phyloP scores from a whole-genome alignment of 352 stramenopile species.

The Phytophthora megakarya region DNA sequence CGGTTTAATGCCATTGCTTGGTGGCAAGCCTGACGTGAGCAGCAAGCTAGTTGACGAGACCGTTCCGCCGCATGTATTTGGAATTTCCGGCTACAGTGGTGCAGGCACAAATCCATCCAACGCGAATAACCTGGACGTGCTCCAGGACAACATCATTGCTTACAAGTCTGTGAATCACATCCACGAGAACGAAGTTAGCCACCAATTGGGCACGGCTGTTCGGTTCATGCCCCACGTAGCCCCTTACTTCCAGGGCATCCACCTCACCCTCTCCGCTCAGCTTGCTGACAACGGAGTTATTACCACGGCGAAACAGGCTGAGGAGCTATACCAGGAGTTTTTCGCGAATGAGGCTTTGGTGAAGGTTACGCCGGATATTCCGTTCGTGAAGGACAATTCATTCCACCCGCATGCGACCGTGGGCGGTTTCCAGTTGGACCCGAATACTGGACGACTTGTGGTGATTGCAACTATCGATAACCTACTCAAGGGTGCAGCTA shows the following conservation, averaged over 20 bases:
- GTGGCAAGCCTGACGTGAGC: constrained; percentile 59
- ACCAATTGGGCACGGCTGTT: constrained; percentile 80
- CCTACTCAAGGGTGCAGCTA: constrained; percentile 93
- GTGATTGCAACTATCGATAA: constrained; percentile 94
- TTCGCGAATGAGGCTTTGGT: constrained; percentile 89
- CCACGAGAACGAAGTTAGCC: constrained; percentile 86
- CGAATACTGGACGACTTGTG: constrained; percentile 83
- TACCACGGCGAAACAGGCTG: constrained; percentile 69
- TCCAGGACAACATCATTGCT: constrained; percentile 88
- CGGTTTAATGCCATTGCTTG: constrained; percentile 79
- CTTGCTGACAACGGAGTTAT: constrained; percentile 58
- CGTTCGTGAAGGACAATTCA: constrained; percentile 81
- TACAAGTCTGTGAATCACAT: constrained; percentile 93
- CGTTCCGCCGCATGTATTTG: constrained; percentile 84
- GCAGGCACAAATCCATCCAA: constrained; percentile 81
- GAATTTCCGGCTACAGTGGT: constrained; percentile 89
- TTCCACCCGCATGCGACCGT: constrained; percentile 78
- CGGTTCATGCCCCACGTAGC: constrained; percentile 95
- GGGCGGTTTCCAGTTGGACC: constrained; percentile 90
- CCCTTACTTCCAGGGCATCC: constrained; percentile 94
- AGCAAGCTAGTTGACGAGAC: constrained; percentile 57
- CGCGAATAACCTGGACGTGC: constrained; percentile 80
- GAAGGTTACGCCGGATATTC: constrained; percentile 69
- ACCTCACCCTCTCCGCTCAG: constrained; percentile 88
- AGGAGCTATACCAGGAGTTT: constrained; percentile 78